phyloP scores from a whole-genome alignment of 208 protist genomes.

The Leishmania mexicana region DNA sequence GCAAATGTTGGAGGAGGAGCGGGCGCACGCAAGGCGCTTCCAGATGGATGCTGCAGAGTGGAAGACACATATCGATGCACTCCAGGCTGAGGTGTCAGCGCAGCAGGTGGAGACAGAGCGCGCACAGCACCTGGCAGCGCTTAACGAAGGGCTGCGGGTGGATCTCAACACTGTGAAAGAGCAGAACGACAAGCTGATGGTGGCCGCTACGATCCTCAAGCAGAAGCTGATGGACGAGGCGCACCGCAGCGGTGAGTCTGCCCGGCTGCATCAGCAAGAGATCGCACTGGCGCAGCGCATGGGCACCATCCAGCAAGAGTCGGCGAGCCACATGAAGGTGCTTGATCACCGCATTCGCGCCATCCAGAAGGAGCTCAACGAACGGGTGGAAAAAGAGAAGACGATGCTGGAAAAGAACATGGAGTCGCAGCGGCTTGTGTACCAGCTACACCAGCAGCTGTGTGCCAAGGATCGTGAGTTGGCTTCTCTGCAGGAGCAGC shows the following conservation, averaged over 20 bases:
- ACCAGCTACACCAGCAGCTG: constrained; percentile 74
- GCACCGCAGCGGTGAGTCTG: constrained; percentile 46
- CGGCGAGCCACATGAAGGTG: constrained; percentile 54
- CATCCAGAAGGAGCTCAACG: constrained; percentile 78
- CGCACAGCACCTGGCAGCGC: constrained; percentile 47
- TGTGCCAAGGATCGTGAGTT: constrained; percentile 77
- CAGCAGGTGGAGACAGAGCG: constrained; percentile 70
- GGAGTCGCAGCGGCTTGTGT: constrained; percentile 71
- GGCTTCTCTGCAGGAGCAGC: constrained; percentile 45
- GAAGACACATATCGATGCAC: constrained; percentile 55
- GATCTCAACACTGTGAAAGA: constrained; percentile 70
- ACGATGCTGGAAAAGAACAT: constrained; percentile 64
- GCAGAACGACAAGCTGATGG: constrained; percentile 84
- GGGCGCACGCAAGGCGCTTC: constrained; percentile 38
- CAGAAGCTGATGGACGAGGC: constrained; percentile 76
- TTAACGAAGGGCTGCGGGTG: constrained; percentile 65
- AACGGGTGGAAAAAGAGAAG: constrained; percentile 67
- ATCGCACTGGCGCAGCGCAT: constrained; percentile 83
- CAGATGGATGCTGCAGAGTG: constrained; percentile 65
- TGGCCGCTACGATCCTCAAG: constrained; percentile 77
- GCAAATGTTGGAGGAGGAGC: constrained; percentile 62
- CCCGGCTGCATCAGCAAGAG: constrained; percentile 72
- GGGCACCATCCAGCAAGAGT: constrained; percentile 78
- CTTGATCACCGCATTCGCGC: constrained; percentile 65
- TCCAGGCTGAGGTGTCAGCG: constrained; percentile 53